Conservation (phyloP, 2,329 filamentous ascomycete species). For the Xylariales sp. region DNA sequence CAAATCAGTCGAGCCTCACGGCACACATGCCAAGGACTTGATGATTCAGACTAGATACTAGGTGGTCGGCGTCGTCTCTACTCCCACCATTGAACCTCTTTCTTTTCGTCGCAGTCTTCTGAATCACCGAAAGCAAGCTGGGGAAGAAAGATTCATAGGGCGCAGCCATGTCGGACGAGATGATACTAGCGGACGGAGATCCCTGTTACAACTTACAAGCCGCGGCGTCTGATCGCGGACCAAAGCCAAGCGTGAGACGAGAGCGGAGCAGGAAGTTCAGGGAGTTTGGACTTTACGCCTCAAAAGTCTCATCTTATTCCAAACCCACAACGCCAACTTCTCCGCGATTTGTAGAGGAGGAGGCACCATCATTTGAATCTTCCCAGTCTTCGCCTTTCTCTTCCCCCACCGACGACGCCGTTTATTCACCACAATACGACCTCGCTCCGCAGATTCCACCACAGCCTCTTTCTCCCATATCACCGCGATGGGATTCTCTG, state of each 20-base stretch:
- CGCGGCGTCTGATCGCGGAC: conserved; percentile 14
- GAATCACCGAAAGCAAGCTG: too few species aligned
- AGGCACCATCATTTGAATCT: background rate
- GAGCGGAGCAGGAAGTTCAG: conserved; percentile 24
- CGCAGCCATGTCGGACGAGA: conserved; percentile 1
- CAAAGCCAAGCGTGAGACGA: conserved; percentile 19
- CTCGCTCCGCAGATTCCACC: conserved; percentile 25
- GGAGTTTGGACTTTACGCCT: conserved; percentile 19
- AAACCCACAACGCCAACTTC: conserved; percentile 1
- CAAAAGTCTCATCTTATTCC: conserved; percentile 8
- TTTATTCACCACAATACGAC: conserved; percentile 8
- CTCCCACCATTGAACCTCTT: too few species aligned
- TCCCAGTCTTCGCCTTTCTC: conserved; percentile 13
- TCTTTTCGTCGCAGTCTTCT: too few species aligned
- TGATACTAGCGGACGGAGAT: background rate
- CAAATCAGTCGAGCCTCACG: too few species aligned
- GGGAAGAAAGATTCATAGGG: too few species aligned
- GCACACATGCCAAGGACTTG: too few species aligned
- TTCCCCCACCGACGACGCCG: conserved; percentile 2
- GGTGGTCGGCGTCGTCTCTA: too few species aligned
- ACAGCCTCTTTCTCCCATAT: conserved; percentile 31
- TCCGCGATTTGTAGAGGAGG: conserved; percentile 1
- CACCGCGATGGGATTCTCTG: conserved; percentile 44
- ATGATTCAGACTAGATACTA: too few species aligned
- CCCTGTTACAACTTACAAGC: conserved; percentile 5